A percentile compares a stretch with the other conserved stretches of the same genome.
Evolutionary conservation across 306 rosid genomes (phyloP).

Genomic region (Medicago arabica): DNA sequence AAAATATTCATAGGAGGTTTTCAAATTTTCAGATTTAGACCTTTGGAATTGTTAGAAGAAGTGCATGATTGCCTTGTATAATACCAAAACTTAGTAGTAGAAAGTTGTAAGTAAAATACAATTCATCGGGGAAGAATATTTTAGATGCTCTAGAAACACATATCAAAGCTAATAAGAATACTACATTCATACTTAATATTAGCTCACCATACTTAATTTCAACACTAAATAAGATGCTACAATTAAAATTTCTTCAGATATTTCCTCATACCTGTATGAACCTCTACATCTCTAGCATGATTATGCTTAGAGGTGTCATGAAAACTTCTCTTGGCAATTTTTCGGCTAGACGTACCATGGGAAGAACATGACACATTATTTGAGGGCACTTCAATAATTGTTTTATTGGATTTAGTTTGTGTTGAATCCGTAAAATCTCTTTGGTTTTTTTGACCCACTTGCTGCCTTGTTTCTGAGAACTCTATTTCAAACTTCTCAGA

Average conservation of each 20-base stretch:
- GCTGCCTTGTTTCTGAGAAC: slow-evolving; percentile 52
- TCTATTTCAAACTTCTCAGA: slow-evolving; percentile 63
- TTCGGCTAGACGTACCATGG: slow-evolving; percentile 39
- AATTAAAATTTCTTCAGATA: neutral
- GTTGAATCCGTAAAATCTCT: slow-evolving; percentile 48
- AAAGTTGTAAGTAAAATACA: neutral
- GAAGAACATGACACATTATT: slow-evolving; percentile 41
- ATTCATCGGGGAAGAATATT: too few relatives aligned
- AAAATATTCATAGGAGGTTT: neutral
- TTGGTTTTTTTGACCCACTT: slow-evolving; percentile 47
- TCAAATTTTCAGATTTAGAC: too few relatives aligned
- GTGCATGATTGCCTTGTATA: slow-evolving; percentile 4
- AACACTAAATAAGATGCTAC: slow-evolving; percentile 12
- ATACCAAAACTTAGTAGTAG: slow-evolving; percentile 5
- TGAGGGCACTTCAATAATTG: slow-evolving; percentile 27
- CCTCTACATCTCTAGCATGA: slow-evolving; percentile 40
- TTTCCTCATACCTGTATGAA: slow-evolving; percentile 45
- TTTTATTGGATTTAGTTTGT: slow-evolving; percentile 43
- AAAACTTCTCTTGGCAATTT: slow-evolving; percentile 35
- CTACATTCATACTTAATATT: too few relatives aligned
- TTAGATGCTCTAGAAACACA: neutral
- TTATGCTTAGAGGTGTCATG: slow-evolving; percentile 27
- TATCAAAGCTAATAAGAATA: neutral
- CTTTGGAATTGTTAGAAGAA: neutral
- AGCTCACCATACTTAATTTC: neutral